Conservation (phyloP, 2,329 filamentous ascomycete genomes). For the Leptoxyphium fumago region DNA sequence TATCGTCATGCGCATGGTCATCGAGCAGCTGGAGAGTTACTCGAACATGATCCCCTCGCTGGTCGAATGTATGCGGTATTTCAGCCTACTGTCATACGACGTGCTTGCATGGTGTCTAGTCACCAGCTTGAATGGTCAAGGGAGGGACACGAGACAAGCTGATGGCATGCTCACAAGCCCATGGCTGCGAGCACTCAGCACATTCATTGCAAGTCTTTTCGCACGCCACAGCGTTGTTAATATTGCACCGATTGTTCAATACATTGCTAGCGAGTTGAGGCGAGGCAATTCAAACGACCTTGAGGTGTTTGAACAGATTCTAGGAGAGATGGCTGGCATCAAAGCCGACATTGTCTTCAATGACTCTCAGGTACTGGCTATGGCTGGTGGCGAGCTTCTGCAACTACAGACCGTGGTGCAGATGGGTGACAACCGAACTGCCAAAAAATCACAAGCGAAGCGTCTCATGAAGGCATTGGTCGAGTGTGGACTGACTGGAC, state of each 20-base stretch:
- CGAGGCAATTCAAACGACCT: constrained; percentile 78
- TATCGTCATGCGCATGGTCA: constrained; percentile 75
- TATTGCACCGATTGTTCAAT: constrained; percentile 71
- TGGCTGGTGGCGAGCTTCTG: constrained; percentile 72
- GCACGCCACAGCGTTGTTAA: constrained; percentile 74
- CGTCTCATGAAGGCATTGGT: constrained; percentile 67
- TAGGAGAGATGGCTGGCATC: constrained; percentile 87
- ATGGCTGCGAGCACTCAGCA: constrained; percentile 80
- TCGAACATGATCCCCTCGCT: constrained; percentile 90
- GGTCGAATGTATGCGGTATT: constrained; percentile 87
- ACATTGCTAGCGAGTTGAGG: constrained; percentile 72
- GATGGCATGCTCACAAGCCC: constrained; percentile 67
- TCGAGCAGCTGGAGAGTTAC: constrained; percentile 86
- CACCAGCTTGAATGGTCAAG: constrained; percentile 47
- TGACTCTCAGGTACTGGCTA: constrained; percentile 70
- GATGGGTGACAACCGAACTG: constrained; percentile 68
- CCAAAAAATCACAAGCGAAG: constrained; percentile 50
- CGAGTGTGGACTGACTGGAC: constrained; percentile 62
- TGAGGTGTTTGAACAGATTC: constrained; percentile 79
- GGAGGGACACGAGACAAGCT: constrained; percentile 44
- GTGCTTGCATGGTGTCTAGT: constrained; percentile 86
- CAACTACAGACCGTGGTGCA: constrained; percentile 67
- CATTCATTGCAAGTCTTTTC: constrained; percentile 85
- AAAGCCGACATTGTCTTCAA: constrained; percentile 77
- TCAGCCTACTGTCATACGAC: constrained; percentile 84